A percentile compares a stretch with the other conserved stretches of the same genome.
phyloP scores from a whole-genome alignment of 2,329 filamentous ascomycete species.

The Boeremia lycopersici region DNA sequence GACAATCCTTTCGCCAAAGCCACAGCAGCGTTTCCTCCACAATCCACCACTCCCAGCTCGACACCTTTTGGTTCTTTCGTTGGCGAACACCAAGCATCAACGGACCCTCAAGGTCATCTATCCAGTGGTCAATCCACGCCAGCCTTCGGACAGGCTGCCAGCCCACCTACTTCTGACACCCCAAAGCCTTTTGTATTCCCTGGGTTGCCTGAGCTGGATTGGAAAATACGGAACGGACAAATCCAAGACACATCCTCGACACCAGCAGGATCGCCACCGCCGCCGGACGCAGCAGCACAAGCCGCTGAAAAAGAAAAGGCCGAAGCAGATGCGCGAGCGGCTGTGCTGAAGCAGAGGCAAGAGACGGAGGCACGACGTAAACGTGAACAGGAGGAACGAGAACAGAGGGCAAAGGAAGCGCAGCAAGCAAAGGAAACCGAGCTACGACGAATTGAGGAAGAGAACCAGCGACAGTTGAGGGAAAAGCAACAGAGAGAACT shows the following conservation, averaged over 20 bases:
- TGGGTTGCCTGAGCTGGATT: conserved; percentile 1
- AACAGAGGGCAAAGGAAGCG: conserved; percentile 11
- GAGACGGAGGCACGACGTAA: conserved; percentile 18
- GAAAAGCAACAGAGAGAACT: conserved; percentile 24
- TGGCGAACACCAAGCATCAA: background rate
- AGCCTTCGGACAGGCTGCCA: background rate
- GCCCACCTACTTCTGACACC: background rate
- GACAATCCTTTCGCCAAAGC: conserved; percentile 17
- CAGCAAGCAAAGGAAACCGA: conserved; percentile 28
- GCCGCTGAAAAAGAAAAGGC: conserved; percentile 23
- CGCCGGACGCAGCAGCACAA: conserved; percentile 11
- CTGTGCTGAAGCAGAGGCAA: conserved; percentile 17
- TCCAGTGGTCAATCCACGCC: background rate
- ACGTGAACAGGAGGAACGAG: conserved; percentile 11
- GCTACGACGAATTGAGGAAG: conserved; percentile 23
- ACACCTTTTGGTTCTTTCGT: conserved; percentile 11
- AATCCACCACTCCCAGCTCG: conserved; percentile 6
- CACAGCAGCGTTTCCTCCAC: background rate
- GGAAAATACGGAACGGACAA: background rate
- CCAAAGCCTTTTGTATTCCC: conserved; percentile 19
- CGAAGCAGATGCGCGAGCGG: conserved; percentile 20
- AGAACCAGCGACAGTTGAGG: conserved; percentile 18
- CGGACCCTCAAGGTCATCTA: background rate
- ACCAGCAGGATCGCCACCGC: conserved; percentile 20
- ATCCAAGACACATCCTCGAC: background rate